Evolutionary conservation across 2,329 filamentous ascomycete species (phyloP).

Genomic region (Boeremia exigua): DNA sequence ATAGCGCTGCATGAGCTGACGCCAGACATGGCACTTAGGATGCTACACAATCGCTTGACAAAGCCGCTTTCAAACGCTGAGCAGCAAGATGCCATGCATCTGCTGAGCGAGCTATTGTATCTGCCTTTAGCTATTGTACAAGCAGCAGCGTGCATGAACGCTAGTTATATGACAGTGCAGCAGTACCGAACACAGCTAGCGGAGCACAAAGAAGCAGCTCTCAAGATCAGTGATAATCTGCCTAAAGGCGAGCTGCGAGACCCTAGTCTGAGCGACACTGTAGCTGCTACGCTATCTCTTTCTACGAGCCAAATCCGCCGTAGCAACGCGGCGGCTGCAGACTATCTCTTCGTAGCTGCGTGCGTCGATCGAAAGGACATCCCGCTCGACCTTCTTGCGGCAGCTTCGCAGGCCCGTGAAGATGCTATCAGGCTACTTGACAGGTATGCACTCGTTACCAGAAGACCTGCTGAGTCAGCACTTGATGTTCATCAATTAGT

Average conservation of each 20-base stretch:
- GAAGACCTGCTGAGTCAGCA: slow-evolving; percentile 16
- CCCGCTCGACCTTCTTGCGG: slow-evolving; percentile 22
- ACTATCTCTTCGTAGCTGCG: slow-evolving; percentile 50
- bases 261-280: slow-evolving; percentile 42
- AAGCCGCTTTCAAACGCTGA: slow-evolving; percentile 10
- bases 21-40: slow-evolving; percentile 21
- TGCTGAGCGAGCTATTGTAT: slow-evolving; percentile 26
- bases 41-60: slow-evolving; percentile 24
- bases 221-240: slow-evolving; percentile 43
- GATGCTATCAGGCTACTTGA: slow-evolving; percentile 21
- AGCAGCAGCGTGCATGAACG: slow-evolving; percentile 25
- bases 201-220: slow-evolving; percentile 34
- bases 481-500: slow-evolving; percentile 24
- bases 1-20: slow-evolving; percentile 22
- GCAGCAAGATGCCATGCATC: slow-evolving; percentile 1
- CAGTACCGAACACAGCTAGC: slow-evolving; percentile 21
- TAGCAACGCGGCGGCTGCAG: slow-evolving; percentile 40
- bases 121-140: slow-evolving; percentile 29
- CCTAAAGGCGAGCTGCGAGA: slow-evolving; percentile 30
- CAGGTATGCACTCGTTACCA: slow-evolving; percentile 22
- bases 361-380: slow-evolving; percentile 41
- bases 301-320: slow-evolving; percentile 46
- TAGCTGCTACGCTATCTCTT: slow-evolving; percentile 51
- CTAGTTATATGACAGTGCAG: slow-evolving; percentile 12
- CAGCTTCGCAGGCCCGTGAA: slow-evolving; percentile 15